Conservation (phyloP, 129 eudicot species). For the Scalesia atractyloides region DNA sequence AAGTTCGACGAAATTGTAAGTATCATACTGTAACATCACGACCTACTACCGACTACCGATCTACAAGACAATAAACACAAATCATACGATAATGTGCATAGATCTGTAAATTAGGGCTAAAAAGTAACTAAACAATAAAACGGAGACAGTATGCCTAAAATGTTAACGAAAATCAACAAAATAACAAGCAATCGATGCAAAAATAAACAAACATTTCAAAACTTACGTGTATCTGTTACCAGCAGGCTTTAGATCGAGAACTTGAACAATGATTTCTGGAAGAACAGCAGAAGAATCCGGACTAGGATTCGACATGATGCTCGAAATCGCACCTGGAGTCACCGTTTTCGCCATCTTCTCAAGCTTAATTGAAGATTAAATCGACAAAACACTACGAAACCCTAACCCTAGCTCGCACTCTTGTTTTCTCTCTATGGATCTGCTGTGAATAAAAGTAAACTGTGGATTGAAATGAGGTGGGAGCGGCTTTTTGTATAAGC, state of each 20-base stretch:
- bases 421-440: constrained; percentile 9
- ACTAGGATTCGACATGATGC: constrained; percentile 65
- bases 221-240: constrained; percentile 76
- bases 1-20: no score
- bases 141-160: no score
- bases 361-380: neutral
- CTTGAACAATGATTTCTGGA: constrained; percentile 79
- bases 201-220: neutral
- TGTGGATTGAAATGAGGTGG: constrained; percentile 1
- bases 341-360: constrained; percentile 55
- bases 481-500: constrained; percentile 27
- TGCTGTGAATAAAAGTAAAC: constrained; percentile 5
- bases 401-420: constrained; percentile 13
- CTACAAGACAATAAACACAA: neutral
- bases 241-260: constrained; percentile 68
- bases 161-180: neutral
- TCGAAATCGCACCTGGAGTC: constrained; percentile 65
- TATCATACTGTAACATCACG: no score
- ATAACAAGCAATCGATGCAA: neutral
- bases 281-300: constrained; percentile 61
- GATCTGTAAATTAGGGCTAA: neutral
- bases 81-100: neutral
- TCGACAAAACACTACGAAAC: constrained; percentile 7
- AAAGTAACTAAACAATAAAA: no score
- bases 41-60: neutral